Evolutionary conservation across 768 basidiomycete species (phyloP).

Genomic region (Mycena latifolia): DNA sequence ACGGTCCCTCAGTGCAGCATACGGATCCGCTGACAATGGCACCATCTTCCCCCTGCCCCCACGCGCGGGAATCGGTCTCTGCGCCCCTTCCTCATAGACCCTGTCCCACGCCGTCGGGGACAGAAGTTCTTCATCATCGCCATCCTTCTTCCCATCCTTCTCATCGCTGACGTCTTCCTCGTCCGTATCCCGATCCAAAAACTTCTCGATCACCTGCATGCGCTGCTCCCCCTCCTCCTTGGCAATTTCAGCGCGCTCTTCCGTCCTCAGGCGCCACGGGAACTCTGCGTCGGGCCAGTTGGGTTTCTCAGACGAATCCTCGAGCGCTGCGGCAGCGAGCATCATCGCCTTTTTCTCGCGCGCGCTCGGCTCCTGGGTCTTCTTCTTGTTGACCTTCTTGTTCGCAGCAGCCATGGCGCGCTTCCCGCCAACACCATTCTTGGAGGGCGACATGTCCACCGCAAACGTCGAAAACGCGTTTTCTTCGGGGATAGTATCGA

Average conservation of each 20-base stretch:
- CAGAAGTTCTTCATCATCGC: conserved; percentile 47
- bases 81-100: conserved; percentile 45
- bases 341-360: conserved; percentile 49
- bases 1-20: conserved; percentile 35
- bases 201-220: conserved; percentile 75
- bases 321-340: conserved; percentile 39
- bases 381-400: conserved; percentile 58
- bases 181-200: conserved; percentile 81
- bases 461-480: conserved; percentile 39
- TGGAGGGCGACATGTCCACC: conserved; percentile 48
- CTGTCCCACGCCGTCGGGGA: conserved; percentile 45
- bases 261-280: conserved; percentile 78
- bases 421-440: conserved; percentile 55
- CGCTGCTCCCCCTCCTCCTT: conserved; percentile 71
- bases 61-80: conserved; percentile 46
- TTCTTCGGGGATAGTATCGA: conserved; percentile 65
- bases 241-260: conserved; percentile 63
- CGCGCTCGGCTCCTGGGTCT: conserved; percentile 51
- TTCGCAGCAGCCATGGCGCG: conserved; percentile 38
- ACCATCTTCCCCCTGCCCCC: conserved; percentile 74
- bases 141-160: conserved; percentile 29
- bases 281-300: conserved; percentile 87
- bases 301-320: conserved; percentile 60
- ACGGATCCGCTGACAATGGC: conserved; percentile 60
- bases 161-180: conserved; percentile 61